phyloP scores from a whole-genome alignment of 768 basidiomycete genomes.

The Lentinula sp. region DNA sequence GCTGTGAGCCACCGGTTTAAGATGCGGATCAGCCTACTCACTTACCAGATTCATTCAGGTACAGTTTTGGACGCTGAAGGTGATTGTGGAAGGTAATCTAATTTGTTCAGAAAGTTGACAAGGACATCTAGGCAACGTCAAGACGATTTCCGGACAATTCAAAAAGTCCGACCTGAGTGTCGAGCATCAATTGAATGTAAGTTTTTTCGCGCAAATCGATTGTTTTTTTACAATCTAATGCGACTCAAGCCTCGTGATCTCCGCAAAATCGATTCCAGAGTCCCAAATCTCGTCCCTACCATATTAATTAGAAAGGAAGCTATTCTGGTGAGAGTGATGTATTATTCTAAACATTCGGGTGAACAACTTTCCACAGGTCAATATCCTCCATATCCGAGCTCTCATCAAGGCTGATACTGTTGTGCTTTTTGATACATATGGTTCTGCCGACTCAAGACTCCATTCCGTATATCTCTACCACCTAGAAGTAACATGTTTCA shows the following conservation, averaged over 20 bases:
- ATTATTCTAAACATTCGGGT: conserved; percentile 1
- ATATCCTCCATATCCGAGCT: conserved; percentile 91
- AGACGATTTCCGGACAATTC: conserved; percentile 84
- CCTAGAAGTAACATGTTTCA: conserved; percentile 52
- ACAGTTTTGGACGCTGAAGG: conserved; percentile 85
- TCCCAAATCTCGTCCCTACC: conserved; percentile 92
- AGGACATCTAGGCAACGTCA: conserved; percentile 61
- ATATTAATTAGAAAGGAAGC: conserved; percentile 87
- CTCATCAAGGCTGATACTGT: conserved; percentile 92
- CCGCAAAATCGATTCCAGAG: conserved; percentile 91
- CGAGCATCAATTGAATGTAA: conserved; percentile 86
- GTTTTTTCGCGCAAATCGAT: conserved; percentile 21
- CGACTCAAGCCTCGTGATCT: conserved; percentile 75
- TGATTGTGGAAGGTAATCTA: conserved; percentile 19
- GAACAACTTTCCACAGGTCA: conserved; percentile 47
- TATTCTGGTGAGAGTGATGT: conserved; percentile 58
- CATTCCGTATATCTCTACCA: conserved; percentile 88
- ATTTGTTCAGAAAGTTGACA: conserved; percentile 10
- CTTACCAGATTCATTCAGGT: conserved; percentile 39
- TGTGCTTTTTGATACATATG: conserved; percentile 88
- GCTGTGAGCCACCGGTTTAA: conserved; percentile 55
- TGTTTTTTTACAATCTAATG: conserved; percentile 14
- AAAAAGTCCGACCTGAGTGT: conserved; percentile 85
- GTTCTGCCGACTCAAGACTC: conserved; percentile 78
- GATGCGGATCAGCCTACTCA: conserved; percentile 3